Evolutionary conservation across 257 asterid species (phyloP).

Genomic region (Cynanchum wilfordii): DNA sequence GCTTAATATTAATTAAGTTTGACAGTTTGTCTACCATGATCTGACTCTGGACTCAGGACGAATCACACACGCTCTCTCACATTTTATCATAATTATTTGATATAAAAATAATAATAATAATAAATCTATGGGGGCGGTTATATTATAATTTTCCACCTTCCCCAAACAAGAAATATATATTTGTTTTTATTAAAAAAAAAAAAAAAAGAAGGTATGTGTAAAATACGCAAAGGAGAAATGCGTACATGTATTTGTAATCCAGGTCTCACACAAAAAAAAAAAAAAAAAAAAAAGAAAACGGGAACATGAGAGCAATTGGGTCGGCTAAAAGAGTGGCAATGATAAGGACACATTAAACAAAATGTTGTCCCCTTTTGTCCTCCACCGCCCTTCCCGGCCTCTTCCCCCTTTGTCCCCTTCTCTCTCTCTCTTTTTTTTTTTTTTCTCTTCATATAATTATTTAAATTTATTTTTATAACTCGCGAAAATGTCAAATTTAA

Average conservation of each 20-base stretch:
- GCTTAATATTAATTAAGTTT: background rate
- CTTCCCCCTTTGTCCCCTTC: conserved; percentile 3
- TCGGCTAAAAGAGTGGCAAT: conserved; percentile 53
- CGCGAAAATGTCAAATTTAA: too few relatives aligned
- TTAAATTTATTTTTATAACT: too few relatives aligned
- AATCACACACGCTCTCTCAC: too few relatives aligned
- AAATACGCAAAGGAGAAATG: conserved; percentile 14
- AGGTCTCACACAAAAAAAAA: too few relatives aligned
- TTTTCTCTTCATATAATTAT: background rate
- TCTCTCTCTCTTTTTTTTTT: background rate
- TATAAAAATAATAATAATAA: too few relatives aligned
- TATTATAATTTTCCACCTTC: background rate
- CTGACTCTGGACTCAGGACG: background rate
- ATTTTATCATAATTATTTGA: too few relatives aligned
- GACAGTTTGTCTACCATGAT: conserved; percentile 16
- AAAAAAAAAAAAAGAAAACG: too few relatives aligned
- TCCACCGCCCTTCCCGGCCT: conserved; percentile 3
- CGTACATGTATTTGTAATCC: conserved; percentile 16
- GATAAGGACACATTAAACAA: conserved; percentile 42
- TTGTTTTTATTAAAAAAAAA: too few relatives aligned
- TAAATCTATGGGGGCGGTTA: too few relatives aligned
- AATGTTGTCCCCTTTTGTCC: conserved; percentile 30
- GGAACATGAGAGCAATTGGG: conserved; percentile 43
- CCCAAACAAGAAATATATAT: too few relatives aligned
- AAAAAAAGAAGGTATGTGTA: background rate